Conservation (phyloP, 371 early-diverging fungal genomes). For the Entomophthora muscae region DNA sequence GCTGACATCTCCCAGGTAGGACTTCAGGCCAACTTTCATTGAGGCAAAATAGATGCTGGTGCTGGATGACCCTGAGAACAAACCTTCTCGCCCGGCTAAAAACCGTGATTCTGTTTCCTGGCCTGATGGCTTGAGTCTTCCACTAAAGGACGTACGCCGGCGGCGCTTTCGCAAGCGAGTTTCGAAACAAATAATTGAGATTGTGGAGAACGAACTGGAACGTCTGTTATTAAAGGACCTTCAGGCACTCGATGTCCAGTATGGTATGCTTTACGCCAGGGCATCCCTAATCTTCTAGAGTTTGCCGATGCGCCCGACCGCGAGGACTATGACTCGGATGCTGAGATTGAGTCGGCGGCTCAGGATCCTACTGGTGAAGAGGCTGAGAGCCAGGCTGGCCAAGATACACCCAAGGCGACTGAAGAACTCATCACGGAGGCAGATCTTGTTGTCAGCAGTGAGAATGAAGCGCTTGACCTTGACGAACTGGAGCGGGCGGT, state of each 20-base stretch:
- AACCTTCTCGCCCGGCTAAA: slow-evolving; percentile 17
- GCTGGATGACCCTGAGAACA: slow-evolving; percentile 23
- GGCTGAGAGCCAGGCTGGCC: not conserved
- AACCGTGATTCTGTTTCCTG: slow-evolving; percentile 33
- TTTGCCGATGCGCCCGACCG: slow-evolving; percentile 9
- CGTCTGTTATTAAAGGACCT: slow-evolving; percentile 68
- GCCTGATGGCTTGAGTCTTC: slow-evolving; percentile 84
- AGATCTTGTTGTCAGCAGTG: not conserved
- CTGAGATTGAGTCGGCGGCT: slow-evolving; percentile 7
- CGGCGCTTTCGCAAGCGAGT: slow-evolving; percentile 78
- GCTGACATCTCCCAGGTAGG: slow-evolving; percentile 86
- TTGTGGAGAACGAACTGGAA: slow-evolving; percentile 78
- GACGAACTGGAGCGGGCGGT: slow-evolving; percentile 7
- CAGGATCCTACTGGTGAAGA: slow-evolving; percentile 2
- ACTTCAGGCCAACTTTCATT: slow-evolving; percentile 7
- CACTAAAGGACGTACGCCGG: slow-evolving; percentile 69
- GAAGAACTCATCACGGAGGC: not conserved
- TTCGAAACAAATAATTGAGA: slow-evolving; percentile 72
- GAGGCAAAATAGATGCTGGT: slow-evolving; percentile 28
- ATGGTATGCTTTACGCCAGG: slow-evolving; percentile 15
- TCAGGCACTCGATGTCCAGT: slow-evolving; percentile 54
- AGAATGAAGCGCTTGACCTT: slow-evolving; percentile 3
- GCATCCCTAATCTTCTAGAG: slow-evolving; percentile 2
- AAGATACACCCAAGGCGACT: not conserved
- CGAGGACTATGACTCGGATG: slow-evolving; percentile 17